phyloP scores from a whole-genome alignment of 2,329 filamentous ascomycete species.

The Chaetomiaceae sp. region DNA sequence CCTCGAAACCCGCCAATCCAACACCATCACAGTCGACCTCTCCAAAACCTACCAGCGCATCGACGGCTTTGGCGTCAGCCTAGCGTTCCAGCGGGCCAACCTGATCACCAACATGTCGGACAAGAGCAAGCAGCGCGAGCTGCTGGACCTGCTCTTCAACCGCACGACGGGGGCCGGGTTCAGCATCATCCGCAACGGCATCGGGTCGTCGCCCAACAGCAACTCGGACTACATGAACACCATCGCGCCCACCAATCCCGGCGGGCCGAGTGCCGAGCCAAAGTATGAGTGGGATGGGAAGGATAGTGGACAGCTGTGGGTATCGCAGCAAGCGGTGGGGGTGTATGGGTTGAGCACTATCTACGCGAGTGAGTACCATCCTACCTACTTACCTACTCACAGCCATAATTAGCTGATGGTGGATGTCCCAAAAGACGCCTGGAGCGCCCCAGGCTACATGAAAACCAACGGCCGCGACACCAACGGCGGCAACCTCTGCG shows the following conservation, averaged over 20 bases:
- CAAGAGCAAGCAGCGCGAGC: conserved; percentile 37
- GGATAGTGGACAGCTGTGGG: conserved; percentile 47
- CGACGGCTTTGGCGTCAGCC: conserved; percentile 43
- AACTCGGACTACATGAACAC: conserved; percentile 35
- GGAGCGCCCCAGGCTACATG: conserved; percentile 46
- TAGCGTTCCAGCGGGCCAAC: conserved; percentile 43
- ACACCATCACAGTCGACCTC: conserved; percentile 37
- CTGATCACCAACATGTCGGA: conserved; percentile 38
- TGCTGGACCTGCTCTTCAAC: conserved; percentile 43
- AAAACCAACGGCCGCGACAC: conserved; percentile 40
- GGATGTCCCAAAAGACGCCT: conserved; percentile 34
- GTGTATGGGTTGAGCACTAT: conserved; percentile 36
- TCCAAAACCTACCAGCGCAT: conserved; percentile 42
- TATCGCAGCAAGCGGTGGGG: conserved; percentile 44
- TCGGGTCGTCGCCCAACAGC: conserved; percentile 40
- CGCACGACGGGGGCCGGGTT: conserved; percentile 41
- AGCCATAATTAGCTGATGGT: background rate
- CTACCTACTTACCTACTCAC: background rate
- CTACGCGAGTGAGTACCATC: conserved; percentile 32
- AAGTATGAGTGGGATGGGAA: conserved; percentile 44
- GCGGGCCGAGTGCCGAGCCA: conserved; percentile 37
- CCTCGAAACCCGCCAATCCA: conserved; percentile 19
- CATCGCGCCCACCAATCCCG: conserved; percentile 43
- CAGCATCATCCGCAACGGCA: conserved; percentile 43
- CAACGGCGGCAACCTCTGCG: conserved; percentile 33